Base-by-base conservation (phyloP, 345 rosid species). In the Eucalyptus rudis region DNA sequence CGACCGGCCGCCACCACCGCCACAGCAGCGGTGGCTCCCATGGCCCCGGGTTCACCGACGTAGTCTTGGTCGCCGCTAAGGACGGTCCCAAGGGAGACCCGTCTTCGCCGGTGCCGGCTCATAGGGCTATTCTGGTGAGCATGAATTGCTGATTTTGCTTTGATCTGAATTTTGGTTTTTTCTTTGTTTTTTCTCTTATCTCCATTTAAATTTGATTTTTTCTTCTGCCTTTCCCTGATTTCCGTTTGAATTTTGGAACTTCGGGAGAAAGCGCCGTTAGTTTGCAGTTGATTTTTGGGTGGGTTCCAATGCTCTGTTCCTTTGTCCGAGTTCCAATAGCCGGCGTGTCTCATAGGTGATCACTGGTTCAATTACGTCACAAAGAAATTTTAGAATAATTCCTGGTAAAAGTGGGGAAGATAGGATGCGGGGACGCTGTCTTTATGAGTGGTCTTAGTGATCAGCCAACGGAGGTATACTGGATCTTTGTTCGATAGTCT, bases 91-190 rank as follows among this genome's bases (percentile, higher is more conserved):
- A 90, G 68, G 66, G 66, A 25, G 66, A 27, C 15, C 66, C 66
- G 66, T 89, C 95, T 20, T 87, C 95, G 43, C 95, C 97, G 16
- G 92, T 93, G 54, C 94, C 92, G 47, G 96, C 97, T 40, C 95
- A 96, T 59, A 95, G 95, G 89, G 93, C 94, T 36, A 93, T 97
- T 89, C 89, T 97, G 98, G 98, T 97, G 49, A 89, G 92, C 86
- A 64, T 54, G 87, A 66, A 12, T 59, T 59, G 66, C 7, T 59
- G 31, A 11, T 59, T 27, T 59, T 59, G 66, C 66, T 25, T 59
- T 59, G 14, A 59, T 11, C n/a, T 27, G 13, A 59, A 59, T 27
- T 59, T 59, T 59, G 66, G 24, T 5, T 31, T 8, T 45, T 59
- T 59, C 66, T 59, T 12, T 25, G 66, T 59, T 59, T 59, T 59